Percentiles rank a stretch among this genome's conserved stretches.
These are phyloP conservation scores for Acacia confusa DNA, from an alignment of 306 rosid genomes.

Conservation along the genomic window DNA sequence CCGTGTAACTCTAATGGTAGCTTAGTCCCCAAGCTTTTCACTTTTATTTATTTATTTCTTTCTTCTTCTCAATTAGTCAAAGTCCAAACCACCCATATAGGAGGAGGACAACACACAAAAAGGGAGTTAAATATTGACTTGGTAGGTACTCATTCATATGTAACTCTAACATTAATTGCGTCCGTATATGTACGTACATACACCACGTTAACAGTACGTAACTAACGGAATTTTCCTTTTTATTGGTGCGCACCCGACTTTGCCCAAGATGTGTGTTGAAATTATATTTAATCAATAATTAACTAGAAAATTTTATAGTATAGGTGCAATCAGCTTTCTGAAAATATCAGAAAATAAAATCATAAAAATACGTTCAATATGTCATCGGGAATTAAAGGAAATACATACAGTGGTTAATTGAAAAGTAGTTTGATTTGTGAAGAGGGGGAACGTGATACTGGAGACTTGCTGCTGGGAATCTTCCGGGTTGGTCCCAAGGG, in stretches of 20 bases:
- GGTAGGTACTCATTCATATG: not conserved
- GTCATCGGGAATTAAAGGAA: not conserved
- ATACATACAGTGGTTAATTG: not conserved
- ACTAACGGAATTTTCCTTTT: no score
- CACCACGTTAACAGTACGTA: no score
- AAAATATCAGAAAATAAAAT: not conserved
- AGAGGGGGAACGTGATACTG: not conserved
- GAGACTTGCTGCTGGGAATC: not conserved
- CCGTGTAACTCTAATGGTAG: not conserved
- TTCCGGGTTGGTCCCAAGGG: constrained; percentile 21
- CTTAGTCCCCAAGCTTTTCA: constrained; percentile 26
- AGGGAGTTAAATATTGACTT: constrained; percentile 13
- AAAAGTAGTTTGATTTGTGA: not conserved
- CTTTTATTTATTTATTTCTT: not conserved
- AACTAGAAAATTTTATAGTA: no score
- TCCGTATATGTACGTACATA: not conserved
- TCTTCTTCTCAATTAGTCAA: not conserved
- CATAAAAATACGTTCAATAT: not conserved
- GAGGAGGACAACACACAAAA: not conserved
- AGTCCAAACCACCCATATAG: not conserved
- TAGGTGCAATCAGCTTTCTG: not conserved
- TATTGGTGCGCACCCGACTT: no score
- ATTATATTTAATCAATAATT: not conserved
- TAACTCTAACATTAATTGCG: not conserved
- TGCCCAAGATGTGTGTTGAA: not conserved